Evolutionary conservation across 805 yeast species (phyloP).

Genomic region (Isabelozyma gotoi): DNA sequence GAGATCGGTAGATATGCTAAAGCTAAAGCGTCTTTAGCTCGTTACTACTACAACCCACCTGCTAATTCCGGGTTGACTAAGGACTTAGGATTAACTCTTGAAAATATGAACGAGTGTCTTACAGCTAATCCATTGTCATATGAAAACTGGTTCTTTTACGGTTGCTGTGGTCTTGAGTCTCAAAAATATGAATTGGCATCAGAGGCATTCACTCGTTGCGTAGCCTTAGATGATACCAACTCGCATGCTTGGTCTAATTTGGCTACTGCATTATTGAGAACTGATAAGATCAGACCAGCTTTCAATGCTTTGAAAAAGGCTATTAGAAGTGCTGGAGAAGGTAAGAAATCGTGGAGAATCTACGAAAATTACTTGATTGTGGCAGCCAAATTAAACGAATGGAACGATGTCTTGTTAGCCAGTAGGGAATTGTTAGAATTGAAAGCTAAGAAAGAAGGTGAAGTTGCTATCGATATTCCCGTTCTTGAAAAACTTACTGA

Average conservation of each 20-base stretch:
- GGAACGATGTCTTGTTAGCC: constrained; percentile 85
- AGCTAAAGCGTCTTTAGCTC: constrained; percentile 83
- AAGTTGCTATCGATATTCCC: constrained; percentile 69
- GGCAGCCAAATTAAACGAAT: constrained; percentile 77
- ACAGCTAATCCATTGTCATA: constrained; percentile 68
- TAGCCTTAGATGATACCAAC: constrained; percentile 76
- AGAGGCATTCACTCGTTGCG: constrained; percentile 90
- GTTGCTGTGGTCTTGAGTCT: constrained; percentile 81
- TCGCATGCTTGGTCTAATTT: constrained; percentile 89
- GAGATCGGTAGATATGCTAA: constrained; percentile 74
- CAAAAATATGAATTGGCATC: constrained; percentile 74
- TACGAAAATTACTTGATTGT: constrained; percentile 86
- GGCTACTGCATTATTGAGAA: constrained; percentile 70
- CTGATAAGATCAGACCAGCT: constrained; percentile 72
- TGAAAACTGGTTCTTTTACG: constrained; percentile 90
- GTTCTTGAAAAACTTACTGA: constrained; percentile 73
- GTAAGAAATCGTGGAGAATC: constrained; percentile 78
- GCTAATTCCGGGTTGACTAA: constrained; percentile 47
- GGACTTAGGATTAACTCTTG: constrained; percentile 54
- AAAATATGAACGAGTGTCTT: constrained; percentile 73
- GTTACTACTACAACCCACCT: constrained; percentile 69
- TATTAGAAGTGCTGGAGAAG: constrained; percentile 60
- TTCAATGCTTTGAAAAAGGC: constrained; percentile 84
- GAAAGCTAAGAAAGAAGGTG: constrained; percentile 57
- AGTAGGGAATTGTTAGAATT: constrained; percentile 60